These are phyloP conservation scores for Neocucurbitaria cava DNA, from an alignment of 2,329 filamentous ascomycete species.

Conservation along the genomic window DNA sequence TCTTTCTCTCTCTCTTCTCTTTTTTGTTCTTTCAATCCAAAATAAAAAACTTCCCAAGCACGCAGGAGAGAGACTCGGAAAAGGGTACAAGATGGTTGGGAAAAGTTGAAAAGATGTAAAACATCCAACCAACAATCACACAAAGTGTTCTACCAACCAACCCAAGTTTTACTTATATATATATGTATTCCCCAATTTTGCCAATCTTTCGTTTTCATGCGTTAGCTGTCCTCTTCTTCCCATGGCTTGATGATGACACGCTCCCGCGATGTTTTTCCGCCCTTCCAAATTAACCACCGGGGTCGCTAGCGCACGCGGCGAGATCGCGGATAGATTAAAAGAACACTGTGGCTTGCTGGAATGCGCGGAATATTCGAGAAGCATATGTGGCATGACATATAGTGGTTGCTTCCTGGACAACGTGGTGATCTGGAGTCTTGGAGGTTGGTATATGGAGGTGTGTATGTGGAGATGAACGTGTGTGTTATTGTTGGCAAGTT, in stretches of 20 bases:
- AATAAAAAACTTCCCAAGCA: no score
- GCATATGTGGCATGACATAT: background rate
- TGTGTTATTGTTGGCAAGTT: no score
- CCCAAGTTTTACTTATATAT: no score
- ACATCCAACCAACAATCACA: no score
- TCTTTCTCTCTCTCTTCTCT: no score
- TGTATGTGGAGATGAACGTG: no score
- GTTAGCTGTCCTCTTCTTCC: background rate
- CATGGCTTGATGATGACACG: background rate
- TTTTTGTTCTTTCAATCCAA: no score
- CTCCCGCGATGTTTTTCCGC: background rate
- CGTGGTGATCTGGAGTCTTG: background rate
- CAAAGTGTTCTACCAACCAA: no score
- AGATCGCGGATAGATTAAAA: conserved; percentile 1
- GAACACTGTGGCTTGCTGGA: conserved; percentile 2
- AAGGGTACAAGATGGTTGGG: no score
- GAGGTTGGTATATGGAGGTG: no score
- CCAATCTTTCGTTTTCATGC: background rate
- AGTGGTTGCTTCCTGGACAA: background rate
- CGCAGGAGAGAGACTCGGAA: no score
- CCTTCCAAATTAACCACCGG: conserved; percentile 2
- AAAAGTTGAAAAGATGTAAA: no score
- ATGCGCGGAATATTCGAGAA: conserved; percentile 13
- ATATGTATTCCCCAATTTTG: background rate
- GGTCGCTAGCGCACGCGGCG: background rate